Conservation (phyloP, 148 eudicot species). For the Limonium bicolor region DNA sequence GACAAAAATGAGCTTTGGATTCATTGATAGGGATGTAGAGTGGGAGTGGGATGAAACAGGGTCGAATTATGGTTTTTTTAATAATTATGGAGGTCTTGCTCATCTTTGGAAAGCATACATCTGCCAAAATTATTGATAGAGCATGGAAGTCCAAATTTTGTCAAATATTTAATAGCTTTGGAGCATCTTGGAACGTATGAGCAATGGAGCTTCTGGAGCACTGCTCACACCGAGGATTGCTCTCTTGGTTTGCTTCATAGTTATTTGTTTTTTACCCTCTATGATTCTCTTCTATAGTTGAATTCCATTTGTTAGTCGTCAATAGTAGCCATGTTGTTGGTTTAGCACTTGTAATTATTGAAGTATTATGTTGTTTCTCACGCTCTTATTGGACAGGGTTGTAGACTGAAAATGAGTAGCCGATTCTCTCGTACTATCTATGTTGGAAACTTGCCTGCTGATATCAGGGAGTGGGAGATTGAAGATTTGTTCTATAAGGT, state of each 20-base stretch:
- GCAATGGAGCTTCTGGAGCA: slow-evolving; percentile 89
- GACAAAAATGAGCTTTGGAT: slow-evolving; percentile 99
- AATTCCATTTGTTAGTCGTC: no score
- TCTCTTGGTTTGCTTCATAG: slow-evolving; percentile 87
- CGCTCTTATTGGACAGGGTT: no score
- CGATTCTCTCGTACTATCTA: slow-evolving; percentile 40
- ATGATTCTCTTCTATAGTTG: slow-evolving; percentile 3
- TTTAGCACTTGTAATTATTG: no score
- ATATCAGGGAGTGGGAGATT: slow-evolving; percentile 53
- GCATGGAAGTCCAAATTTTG: slow-evolving; percentile 49
- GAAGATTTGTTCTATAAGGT: slow-evolving; percentile 74
- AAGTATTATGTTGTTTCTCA: no score
- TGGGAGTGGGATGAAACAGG: slow-evolving; percentile 65
- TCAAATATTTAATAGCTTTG: slow-evolving; percentile 56
- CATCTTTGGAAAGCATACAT: slow-evolving; percentile 45
- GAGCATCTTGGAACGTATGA: slow-evolving; percentile 86
- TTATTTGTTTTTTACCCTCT: slow-evolving; percentile 27
- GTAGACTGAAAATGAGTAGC: slow-evolving; percentile 19
- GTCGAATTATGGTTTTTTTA: slow-evolving; percentile 63
- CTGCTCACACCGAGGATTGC: slow-evolving; percentile 81
- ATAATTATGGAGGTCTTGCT: slow-evolving; percentile 54
- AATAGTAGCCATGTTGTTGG: no score
- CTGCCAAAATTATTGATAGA: slow-evolving; percentile 43
- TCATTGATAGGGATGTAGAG: slow-evolving; percentile 83
- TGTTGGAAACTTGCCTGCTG: slow-evolving; percentile 73